Percentiles rank a stretch among this genome's conserved stretches.
phyloP scores from a whole-genome alignment of 148 eudicot genomes.

The Bassia scoparia region DNA sequence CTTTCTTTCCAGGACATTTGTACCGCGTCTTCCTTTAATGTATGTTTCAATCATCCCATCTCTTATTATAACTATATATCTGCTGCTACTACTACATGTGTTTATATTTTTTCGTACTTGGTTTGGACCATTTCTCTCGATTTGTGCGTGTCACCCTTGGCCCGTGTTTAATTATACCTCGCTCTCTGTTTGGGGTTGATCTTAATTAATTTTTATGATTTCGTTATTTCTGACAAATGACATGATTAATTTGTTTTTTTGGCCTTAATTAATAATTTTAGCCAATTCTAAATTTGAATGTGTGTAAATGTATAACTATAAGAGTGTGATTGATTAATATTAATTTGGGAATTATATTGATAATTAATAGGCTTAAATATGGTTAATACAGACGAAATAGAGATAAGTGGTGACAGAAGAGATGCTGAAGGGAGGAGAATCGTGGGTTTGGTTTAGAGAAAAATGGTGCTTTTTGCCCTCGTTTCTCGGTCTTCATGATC shows the following conservation, averaged over 20 bases:
- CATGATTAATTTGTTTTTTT: too few relatives aligned
- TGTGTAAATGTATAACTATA: neutral
- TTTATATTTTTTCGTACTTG: too few relatives aligned
- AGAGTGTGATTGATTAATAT: neutral
- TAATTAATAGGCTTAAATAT: slow-evolving; percentile 11
- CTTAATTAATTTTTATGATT: too few relatives aligned
- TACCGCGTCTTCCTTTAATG: slow-evolving; percentile 57
- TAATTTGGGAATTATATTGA: slow-evolving; percentile 4
- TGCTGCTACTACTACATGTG: too few relatives aligned
- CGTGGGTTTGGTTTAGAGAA: slow-evolving; percentile 54
- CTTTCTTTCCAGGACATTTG: slow-evolving; percentile 78
- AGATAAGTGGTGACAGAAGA: slow-evolving; percentile 90
- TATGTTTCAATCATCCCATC: slow-evolving; percentile 16
- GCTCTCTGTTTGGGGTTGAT: too few relatives aligned
- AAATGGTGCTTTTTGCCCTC: slow-evolving; percentile 75
- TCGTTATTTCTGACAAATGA: too few relatives aligned
- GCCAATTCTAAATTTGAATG: too few relatives aligned
- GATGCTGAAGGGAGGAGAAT: slow-evolving; percentile 67
- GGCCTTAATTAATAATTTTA: too few relatives aligned
- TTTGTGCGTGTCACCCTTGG: too few relatives aligned
- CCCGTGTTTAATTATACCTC: too few relatives aligned
- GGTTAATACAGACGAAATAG: slow-evolving; percentile 60
- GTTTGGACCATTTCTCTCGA: too few relatives aligned
- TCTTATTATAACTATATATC: neutral
- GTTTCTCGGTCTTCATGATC: slow-evolving; percentile 81